Base-by-base conservation (phyloP, 441 rosid species). In the Pelargonium myrrhifolium region DNA sequence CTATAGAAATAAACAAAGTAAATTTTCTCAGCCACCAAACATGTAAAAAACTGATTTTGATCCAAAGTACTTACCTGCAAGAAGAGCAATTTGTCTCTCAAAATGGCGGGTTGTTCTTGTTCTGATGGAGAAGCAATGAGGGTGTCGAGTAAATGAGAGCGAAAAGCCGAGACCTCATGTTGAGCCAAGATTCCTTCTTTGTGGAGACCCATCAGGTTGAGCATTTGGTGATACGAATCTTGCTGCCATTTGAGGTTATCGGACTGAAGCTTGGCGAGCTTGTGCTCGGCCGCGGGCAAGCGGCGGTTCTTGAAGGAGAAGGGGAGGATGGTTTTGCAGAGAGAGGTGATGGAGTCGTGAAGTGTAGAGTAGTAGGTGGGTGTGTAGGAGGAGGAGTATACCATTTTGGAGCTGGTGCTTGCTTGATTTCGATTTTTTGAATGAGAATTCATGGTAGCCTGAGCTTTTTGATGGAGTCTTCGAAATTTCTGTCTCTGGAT, bases 211-310 rank as follows among this genome's bases (percentile, higher is more conserved):
- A 85, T 87, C 76, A 89, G 65, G 53, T 89, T 87, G 74, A 87
- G 72, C 69, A 89, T 89, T 77, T 85, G 92, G 74, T 85, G 90
- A 79, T 75, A 89, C 4, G 90, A 89, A 62, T 89, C 87, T 62
- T 89, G 95, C 82, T 87, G 95, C 90, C 95, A 89, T 76, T 85
- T 89, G 35, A 89, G 80, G 77, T 85, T 89, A 62, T 89, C 87
- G 22, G 89, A 85, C 49, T 89, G 95, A 26, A 82, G 74, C 85
- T 81, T 85, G 3, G 85, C 78, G 6, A 84, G 83, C 74, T 75
- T 77, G 68, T 77, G 85, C 70, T 89, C 92, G 0, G 87, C 77
- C 0, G 85, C 82, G 0, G 86, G 72, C 58, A 87, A 55, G 40
- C 86, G 69, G 62, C 71, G 76, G 58, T 89, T 89, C 84, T 85